These are phyloP conservation scores for Exophiala oligosperma DNA, from an alignment of 2,329 filamentous ascomycete species.

Conservation along the genomic window DNA sequence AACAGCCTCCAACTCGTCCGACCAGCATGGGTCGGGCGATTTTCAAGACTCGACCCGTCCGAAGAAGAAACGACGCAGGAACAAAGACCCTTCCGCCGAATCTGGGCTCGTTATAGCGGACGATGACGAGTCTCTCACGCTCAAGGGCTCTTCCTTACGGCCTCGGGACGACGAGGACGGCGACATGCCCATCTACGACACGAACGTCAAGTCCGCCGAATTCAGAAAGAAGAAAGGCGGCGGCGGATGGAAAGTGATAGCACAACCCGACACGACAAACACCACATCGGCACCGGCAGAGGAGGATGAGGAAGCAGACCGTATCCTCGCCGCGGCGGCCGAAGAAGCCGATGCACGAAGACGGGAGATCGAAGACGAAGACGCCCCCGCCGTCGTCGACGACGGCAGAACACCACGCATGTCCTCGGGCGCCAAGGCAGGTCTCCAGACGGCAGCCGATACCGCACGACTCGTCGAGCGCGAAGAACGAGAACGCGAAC, in stretches of 20 bases:
- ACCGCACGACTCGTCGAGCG: conserved; percentile 70
- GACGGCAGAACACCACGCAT: conserved; percentile 56
- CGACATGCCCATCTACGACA: conserved; percentile 32
- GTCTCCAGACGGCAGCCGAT: conserved; percentile 78
- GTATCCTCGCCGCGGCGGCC: conserved; percentile 71
- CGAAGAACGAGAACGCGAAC: conserved; percentile 57
- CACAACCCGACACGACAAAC: conserved; percentile 51
- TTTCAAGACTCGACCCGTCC: conserved; percentile 38
- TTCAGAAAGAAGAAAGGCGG: conserved; percentile 74
- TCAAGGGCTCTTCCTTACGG: conserved; percentile 32
- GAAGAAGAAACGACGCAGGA: conserved; percentile 60
- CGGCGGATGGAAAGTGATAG: conserved; percentile 61
- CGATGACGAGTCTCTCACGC: conserved; percentile 35
- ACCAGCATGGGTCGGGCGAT: conserved; percentile 38
- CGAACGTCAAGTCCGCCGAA: conserved; percentile 40
- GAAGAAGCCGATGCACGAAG: conserved; percentile 62
- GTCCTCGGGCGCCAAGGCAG: conserved; percentile 84
- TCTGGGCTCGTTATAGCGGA: conserved; percentile 42
- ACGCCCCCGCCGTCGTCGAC: conserved; percentile 44
- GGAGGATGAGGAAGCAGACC: conserved; percentile 69
- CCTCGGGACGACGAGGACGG: conserved; percentile 13
- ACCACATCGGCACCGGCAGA: conserved; percentile 35
- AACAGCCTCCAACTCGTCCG: conserved; percentile 54
- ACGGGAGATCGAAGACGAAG: conserved; percentile 48
- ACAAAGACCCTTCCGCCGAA: conserved; percentile 43